Percentiles rank a stretch among this genome's conserved stretches.
phyloP scores from a whole-genome alignment of 2,329 filamentous ascomycete genomes.

The Neofusicoccum laricinum region DNA sequence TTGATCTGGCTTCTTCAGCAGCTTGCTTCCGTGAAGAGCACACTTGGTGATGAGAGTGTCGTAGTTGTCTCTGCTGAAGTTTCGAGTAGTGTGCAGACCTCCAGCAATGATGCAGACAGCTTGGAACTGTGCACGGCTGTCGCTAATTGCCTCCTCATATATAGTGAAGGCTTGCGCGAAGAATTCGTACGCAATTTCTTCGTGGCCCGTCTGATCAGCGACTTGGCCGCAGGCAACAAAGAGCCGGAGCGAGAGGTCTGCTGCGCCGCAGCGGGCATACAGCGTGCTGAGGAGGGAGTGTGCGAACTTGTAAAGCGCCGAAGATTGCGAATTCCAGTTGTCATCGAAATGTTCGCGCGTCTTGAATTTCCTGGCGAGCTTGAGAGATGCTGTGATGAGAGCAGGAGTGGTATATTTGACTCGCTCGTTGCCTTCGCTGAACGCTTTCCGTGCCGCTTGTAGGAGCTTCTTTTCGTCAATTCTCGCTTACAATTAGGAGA shows the following conservation, averaged over 20 bases:
- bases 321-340: conserved; percentile 70
- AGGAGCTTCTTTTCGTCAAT: conserved; percentile 54
- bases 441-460: conserved; percentile 82
- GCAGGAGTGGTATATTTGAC: conserved; percentile 95
- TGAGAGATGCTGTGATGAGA: conserved; percentile 84
- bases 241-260: conserved; percentile 82
- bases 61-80: conserved; percentile 96
- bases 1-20: conserved; percentile 96
- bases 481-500: not conserved
- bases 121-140: conserved; percentile 96
- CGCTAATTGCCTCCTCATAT: conserved; percentile 93
- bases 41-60: conserved; percentile 98
- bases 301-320: conserved; percentile 91
- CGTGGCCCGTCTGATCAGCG: conserved; percentile 84
- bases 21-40: conserved; percentile 91
- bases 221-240: conserved; percentile 92
- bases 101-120: conserved; percentile 92
- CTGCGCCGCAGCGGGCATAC: conserved; percentile 80
- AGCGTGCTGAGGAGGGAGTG: conserved; percentile 83
- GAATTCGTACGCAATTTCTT: conserved; percentile 97
- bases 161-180: conserved; percentile 98
- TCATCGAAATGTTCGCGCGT: conserved; percentile 81
- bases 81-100: conserved; percentile 80
- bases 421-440: conserved; percentile 86
- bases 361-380: conserved; percentile 86